Evolutionary conservation across 345 rosid species (phyloP).

Genomic region (Syzygium oleosum): DNA sequence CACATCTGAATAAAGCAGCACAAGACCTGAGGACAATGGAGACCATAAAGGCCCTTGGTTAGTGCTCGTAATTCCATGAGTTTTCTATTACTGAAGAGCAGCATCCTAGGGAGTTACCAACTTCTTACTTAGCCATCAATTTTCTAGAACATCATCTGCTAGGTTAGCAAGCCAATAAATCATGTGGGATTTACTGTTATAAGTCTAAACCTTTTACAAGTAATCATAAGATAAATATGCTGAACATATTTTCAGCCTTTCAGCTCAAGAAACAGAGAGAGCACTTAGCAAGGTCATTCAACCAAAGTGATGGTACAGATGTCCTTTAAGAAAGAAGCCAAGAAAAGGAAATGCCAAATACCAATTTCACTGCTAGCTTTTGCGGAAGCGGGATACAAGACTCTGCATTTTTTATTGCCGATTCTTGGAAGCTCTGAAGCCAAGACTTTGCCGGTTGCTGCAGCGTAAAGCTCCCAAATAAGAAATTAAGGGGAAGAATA

Average conservation of each 20-base stretch:
- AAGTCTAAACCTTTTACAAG: not conserved
- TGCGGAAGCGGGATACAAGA: slow-evolving; percentile 90
- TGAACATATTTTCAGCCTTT: not conserved
- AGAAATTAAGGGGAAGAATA: not conserved
- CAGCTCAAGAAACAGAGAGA: not conserved
- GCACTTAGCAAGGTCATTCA: not conserved
- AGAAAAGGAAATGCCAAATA: slow-evolving; percentile 8
- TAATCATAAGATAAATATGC: not conserved
- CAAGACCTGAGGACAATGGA: not conserved
- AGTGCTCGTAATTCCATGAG: not conserved
- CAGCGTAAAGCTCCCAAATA: not conserved
- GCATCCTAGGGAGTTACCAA: not conserved
- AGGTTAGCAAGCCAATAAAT: not conserved
- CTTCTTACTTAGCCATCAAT: not conserved
- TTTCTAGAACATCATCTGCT: not conserved
- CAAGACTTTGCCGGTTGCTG: slow-evolving; percentile 90
- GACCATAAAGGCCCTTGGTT: not conserved
- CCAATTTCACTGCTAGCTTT: slow-evolving; percentile 93
- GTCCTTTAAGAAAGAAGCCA: not conserved
- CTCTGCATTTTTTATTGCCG: slow-evolving; percentile 49
- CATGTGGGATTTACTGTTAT: not conserved
- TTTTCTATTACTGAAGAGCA: not conserved
- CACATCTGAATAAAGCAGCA: not conserved
- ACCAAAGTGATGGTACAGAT: not conserved
- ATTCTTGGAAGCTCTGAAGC: slow-evolving; percentile 88